Base-by-base conservation (phyloP, 768 basidiomycete species). In the Mycena olivaceomarginata region DNA sequence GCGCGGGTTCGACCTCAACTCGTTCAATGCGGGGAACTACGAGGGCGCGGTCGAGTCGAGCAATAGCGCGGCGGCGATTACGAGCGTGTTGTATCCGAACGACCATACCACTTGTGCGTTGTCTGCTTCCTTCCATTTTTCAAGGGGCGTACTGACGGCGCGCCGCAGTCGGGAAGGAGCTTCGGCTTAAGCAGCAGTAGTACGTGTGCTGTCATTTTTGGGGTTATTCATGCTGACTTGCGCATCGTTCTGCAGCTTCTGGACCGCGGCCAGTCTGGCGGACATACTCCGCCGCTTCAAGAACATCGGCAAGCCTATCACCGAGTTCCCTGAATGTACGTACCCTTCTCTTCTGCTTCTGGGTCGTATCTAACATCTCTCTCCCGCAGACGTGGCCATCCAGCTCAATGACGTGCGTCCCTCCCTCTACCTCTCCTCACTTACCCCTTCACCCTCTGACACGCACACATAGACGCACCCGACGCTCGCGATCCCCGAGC, bases 21-120 rank as follows among this genome's bases (percentile, higher is more conserved):
- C 95, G 62, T 99, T 99, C 92, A 99, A 99, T 83, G 96, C 97
- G 76, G 98, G 98, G 59, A 94, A 98, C 85, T 99, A 99, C 83
- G 97, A 97, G 82, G 92, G 89, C 60, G 96, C 97, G 3, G 95
- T 99, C 37, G 94, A 95, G 80, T 91, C 96, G 0, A 95, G 94
- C 45, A 97, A 97, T 85, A 94, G 94, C 79, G 98, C 98, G 13
- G 95, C 94, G 74, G 96, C 96, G 46, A 98, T 99, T 83, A 99
- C 98, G 5, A 93, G 96, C 11, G 98, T 99, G 9, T 89, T 99
- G 43, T 99, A 99, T 86, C 98, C 98, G 39, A 98, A 98, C 83
- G 98, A 99, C 83, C 95, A 97, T 81, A 95, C 93, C 85, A 56
- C 89, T 82, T 84, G 88, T 89, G 79, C 78, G 75, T 74, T 25